These are phyloP conservation scores for Meripilus lineatus DNA, from an alignment of 1,284 basidiomycete genomes.

Conservation along the genomic window DNA sequence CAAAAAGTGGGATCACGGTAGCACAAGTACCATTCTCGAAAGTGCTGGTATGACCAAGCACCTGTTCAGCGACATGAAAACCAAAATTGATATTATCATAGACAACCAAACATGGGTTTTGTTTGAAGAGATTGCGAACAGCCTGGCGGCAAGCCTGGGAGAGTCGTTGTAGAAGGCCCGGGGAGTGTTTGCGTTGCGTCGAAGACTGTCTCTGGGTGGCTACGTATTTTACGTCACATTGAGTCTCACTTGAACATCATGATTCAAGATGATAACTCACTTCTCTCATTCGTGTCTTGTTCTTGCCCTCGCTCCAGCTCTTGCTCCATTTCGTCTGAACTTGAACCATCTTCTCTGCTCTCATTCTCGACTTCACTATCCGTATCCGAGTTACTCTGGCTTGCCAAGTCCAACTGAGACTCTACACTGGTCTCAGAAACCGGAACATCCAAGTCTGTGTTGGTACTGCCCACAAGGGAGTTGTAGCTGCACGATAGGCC, in stretches of 20 bases:
- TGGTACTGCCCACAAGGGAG: not conserved
- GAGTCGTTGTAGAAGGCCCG: not conserved
- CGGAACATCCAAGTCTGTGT: not conserved
- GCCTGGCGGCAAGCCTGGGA: not conserved
- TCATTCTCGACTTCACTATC: not conserved
- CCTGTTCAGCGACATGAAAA: conserved; percentile 17
- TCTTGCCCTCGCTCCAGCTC: too few species aligned
- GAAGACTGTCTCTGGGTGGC: too few species aligned
- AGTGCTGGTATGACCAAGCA: conserved; percentile 27
- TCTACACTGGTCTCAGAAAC: not conserved
- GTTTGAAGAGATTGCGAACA: too few species aligned
- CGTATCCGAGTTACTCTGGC: not conserved
- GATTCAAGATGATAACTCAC: too few species aligned
- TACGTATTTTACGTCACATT: too few species aligned
- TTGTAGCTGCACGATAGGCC: not conserved
- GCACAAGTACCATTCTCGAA: conserved; percentile 28
- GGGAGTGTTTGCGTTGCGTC: not conserved
- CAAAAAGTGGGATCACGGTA: conserved; percentile 20
- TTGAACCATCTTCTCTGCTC: not conserved
- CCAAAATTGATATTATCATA: conserved; percentile 32
- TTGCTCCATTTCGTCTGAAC: too few species aligned
- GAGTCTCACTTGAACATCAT: too few species aligned
- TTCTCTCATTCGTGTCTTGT: too few species aligned
- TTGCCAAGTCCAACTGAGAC: not conserved
- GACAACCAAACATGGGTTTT: too few species aligned